These are phyloP conservation scores for Symbiodinium pilosum DNA, from an alignment of 73 alveolate species.

Conservation along the genomic window DNA sequence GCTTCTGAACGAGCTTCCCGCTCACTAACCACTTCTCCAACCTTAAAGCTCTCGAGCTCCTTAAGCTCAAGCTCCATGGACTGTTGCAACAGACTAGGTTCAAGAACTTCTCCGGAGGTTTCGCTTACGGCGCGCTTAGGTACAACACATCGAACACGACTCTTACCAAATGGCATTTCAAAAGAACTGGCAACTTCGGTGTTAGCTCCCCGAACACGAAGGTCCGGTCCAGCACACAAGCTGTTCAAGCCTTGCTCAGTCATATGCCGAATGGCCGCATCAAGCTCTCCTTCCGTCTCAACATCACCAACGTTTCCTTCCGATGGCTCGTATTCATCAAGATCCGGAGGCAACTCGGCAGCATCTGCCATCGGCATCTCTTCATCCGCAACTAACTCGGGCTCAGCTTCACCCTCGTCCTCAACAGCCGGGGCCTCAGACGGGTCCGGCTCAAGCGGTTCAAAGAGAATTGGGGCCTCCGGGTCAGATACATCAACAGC, in stretches of 20 bases:
- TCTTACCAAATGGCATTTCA: background rate
- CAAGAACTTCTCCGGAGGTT: background rate
- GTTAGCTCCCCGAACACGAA: too few relatives aligned
- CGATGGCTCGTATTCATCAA: too few relatives aligned
- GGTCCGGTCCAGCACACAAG: too few relatives aligned
- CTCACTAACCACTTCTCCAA: background rate
- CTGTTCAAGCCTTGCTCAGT: too few relatives aligned
- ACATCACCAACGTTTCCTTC: too few relatives aligned
- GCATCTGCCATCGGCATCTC: too few relatives aligned
- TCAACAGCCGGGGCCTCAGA: background rate
- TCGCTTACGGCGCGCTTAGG: background rate
- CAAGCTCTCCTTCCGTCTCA: background rate
- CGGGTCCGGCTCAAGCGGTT: background rate
- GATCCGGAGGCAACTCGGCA: too few relatives aligned
- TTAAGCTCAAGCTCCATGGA: background rate
- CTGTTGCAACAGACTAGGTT: background rate
- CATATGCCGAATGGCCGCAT: too few relatives aligned
- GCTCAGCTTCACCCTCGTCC: background rate
- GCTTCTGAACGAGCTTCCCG: background rate
- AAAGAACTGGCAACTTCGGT: background rate
- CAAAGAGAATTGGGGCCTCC: background rate
- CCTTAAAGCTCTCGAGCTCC: background rate
- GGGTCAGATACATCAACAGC: background rate
- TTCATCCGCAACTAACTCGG: background rate
- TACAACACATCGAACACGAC: background rate